Evolutionary conservation across 305 asterid species (phyloP).

Genomic region (Salvia sclarea): DNA sequence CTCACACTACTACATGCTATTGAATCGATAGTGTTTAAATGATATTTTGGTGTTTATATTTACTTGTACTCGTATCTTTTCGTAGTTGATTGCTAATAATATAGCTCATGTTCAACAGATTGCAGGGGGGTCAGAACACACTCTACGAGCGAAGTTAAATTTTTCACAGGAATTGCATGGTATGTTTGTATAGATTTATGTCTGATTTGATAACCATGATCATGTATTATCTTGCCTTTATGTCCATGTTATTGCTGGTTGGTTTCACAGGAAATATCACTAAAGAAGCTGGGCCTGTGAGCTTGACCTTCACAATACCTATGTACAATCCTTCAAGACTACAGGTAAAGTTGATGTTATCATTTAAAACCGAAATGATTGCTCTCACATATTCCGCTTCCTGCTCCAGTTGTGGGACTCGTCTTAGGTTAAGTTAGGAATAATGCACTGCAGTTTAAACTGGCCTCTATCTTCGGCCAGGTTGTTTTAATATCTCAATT

Average conservation of each 20-base stretch:
- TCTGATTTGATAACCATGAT: background rate
- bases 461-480: too few relatives aligned
- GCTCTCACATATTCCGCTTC: background rate
- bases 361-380: background rate
- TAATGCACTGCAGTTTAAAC: too few relatives aligned
- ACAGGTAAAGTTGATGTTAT: constrained; percentile 55
- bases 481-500: too few relatives aligned
- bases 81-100: constrained; percentile 33
- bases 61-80: constrained; percentile 13
- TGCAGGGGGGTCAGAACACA: constrained; percentile 90
- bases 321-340: constrained; percentile 97
- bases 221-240: constrained; percentile 17
- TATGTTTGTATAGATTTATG: constrained; percentile 32
- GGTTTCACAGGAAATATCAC: constrained; percentile 76
- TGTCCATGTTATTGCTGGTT: background rate
- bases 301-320: constrained; percentile 96
- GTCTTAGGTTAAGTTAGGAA: background rate
- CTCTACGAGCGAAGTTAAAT: constrained; percentile 87
- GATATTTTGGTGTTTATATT: background rate
- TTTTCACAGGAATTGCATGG: constrained; percentile 95
- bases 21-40: constrained; percentile 17
- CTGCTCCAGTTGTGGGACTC: background rate
- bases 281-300: constrained; percentile 98
- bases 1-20: constrained; percentile 28
- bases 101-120: constrained; percentile 52